phyloP scores from a whole-genome alignment of 495 filamentous ascomycete genomes.

The Annulohypoxylon maeteangense region DNA sequence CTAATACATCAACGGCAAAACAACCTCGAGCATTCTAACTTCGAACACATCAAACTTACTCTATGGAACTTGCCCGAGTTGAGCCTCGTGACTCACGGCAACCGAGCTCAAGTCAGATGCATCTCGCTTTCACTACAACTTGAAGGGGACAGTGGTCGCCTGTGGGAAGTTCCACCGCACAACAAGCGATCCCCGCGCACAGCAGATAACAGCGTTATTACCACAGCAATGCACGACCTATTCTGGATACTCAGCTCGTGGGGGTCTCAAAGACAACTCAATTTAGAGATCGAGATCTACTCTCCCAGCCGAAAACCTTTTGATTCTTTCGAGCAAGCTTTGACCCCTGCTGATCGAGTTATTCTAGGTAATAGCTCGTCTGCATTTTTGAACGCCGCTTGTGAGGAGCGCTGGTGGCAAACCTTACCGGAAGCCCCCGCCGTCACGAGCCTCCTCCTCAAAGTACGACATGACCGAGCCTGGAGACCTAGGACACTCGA shows the following conservation, averaged over 20 bases:
- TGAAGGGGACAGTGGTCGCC: background rate
- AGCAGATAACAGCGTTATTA: background rate
- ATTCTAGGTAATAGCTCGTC: background rate
- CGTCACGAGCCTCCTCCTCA: background rate
- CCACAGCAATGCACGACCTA: background rate
- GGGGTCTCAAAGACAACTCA: background rate
- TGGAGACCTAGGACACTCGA: background rate
- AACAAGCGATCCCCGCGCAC: background rate
- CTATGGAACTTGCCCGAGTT: background rate
- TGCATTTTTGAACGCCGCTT: background rate
- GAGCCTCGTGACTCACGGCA: background rate
- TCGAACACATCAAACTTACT: background rate
- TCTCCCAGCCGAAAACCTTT: background rate
- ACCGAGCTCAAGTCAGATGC: background rate
- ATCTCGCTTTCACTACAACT: background rate
- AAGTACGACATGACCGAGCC: background rate
- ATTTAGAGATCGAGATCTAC: constrained; percentile 1
- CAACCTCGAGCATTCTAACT: background rate
- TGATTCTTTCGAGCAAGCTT: background rate
- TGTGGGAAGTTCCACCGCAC: background rate
- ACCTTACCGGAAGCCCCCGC: background rate
- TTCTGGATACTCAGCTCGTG: background rate
- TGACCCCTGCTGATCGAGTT: background rate
- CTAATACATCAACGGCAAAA: background rate
- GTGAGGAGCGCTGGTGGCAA: background rate